Conservation (phyloP, 192 early-diverging fungal genomes). For the Gaertneriomyces semiglobifer region DNA sequence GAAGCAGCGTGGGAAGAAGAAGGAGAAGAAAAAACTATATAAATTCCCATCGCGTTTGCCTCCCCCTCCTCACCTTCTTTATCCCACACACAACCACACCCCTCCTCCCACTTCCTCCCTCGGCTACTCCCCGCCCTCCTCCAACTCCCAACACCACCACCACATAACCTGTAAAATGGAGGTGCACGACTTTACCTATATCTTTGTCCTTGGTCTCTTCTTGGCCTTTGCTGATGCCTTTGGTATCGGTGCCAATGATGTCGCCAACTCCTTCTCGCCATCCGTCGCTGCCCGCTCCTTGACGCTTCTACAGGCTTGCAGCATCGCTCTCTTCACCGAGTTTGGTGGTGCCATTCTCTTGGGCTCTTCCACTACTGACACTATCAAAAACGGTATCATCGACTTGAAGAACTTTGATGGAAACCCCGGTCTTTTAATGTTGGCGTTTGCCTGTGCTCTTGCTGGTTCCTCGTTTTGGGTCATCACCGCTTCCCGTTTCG, state of each 20-base stretch:
- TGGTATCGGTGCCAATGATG: constrained; percentile 80
- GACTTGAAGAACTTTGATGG: constrained; percentile 49
- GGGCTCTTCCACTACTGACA: constrained; percentile 68
- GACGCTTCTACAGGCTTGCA: constrained; percentile 66
- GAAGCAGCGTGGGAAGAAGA: too few relatives aligned
- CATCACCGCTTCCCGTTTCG: constrained; percentile 60
- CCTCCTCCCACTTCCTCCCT: background rate
- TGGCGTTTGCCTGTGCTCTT: constrained; percentile 78
- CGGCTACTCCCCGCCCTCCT: background rate
- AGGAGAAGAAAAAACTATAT: too few relatives aligned
- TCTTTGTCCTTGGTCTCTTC: constrained; percentile 64
- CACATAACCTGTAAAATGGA: constrained; percentile 35
- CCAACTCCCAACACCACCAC: background rate
- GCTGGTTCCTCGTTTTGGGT: constrained; percentile 75
- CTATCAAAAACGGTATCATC: constrained; percentile 76
- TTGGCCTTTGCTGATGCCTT: constrained; percentile 69
- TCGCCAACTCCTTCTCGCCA: constrained; percentile 84
- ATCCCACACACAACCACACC: too few relatives aligned
- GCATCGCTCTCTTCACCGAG: constrained; percentile 81
- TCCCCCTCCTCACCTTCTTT: too few relatives aligned
- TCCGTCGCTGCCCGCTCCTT: constrained; percentile 80
- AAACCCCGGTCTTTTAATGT: constrained; percentile 74
- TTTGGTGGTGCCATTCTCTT: constrained; percentile 74
- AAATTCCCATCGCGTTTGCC: too few relatives aligned
- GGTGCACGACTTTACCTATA: constrained; percentile 57